These are phyloP conservation scores for Colletotrichum caudatum DNA, from an alignment of 2,329 filamentous ascomycete species.

Conservation along the genomic window DNA sequence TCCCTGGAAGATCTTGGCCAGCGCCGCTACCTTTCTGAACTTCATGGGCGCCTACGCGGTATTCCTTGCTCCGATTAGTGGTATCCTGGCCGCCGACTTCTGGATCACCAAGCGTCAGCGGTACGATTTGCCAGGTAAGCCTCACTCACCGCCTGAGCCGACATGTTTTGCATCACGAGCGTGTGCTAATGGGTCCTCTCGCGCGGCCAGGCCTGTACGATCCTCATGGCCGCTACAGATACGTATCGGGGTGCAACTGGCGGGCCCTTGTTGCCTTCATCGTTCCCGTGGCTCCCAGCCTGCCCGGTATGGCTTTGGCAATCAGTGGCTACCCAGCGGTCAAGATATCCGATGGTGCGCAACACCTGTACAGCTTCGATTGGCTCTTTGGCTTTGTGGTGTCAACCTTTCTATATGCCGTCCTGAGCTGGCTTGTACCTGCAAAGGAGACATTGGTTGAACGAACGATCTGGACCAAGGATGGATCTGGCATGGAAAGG, in stretches of 20 bases:
- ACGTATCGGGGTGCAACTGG: slow-evolving; percentile 65
- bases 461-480: slow-evolving; percentile 31
- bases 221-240: slow-evolving; percentile 59
- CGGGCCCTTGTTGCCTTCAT: slow-evolving; percentile 68
- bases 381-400: slow-evolving; percentile 42
- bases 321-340: slow-evolving; percentile 49
- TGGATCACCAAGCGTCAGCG: slow-evolving; percentile 68
- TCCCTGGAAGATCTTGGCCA: slow-evolving; percentile 74
- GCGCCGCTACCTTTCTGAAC: slow-evolving; percentile 68
- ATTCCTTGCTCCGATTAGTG: slow-evolving; percentile 73
- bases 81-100: slow-evolving; percentile 70
- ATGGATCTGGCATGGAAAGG: slow-evolving; percentile 17
- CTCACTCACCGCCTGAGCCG: no score
- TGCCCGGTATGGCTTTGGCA: slow-evolving; percentile 65
- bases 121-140: slow-evolving; percentile 54
- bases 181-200: not conserved
- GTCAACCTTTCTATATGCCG: slow-evolving; percentile 33
- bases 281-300: slow-evolving; percentile 66
- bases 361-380: slow-evolving; percentile 41
- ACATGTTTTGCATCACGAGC: not conserved
- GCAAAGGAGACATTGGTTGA: slow-evolving; percentile 37
- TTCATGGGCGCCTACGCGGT: slow-evolving; percentile 73
- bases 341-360: slow-evolving; percentile 33
- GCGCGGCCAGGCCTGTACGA: slow-evolving; percentile 47
- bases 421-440: slow-evolving; percentile 38